Evolutionary conservation across 106 monocot genomes (phyloP), one percentile per base, ranked within the genome.

Genomic region (Triglochin maritima): DNA sequence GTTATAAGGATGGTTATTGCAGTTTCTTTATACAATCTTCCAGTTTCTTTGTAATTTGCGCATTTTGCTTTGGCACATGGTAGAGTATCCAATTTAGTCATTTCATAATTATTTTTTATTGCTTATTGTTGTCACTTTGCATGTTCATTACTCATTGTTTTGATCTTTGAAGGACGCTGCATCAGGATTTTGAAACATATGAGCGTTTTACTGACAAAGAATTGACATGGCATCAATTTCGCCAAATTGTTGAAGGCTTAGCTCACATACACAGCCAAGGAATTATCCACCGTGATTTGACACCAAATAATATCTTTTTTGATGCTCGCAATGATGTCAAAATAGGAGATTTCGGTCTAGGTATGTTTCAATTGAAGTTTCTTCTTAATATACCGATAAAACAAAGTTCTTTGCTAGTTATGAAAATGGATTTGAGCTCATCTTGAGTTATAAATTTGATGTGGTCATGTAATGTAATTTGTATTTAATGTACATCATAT

Each of bases 181-280:
- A 84, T 8, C 83, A 91, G 55, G 96, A 85, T 82, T 84, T 96
- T 77, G 91, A 86, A 45, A 66, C 74, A 64, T 70, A 52, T 62
- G 67, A 14, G 65, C 63, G 71, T n/a, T 72, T 79, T 69, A 78
- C 86, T 67, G 83, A 86, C 69, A 88, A 91, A 78, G 88, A 96
- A 29, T 76, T 81, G 60, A 74, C 80, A 11, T 96, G 96, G 96
- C 83, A 84, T 82, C 72, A 86, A 56, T 96, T 91, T 80, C 90
- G 91, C 16, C 96, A 96, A 86, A 91, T 96, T 79, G 83, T 91
- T n/a, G 96, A 96, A 96, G 96, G 96, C 17, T 70, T 96, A 44
- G 87, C 91, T 50, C 96, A 96, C 78, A 88, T 96, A 71, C 96
- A 96, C 76, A 82, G 91, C 57, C 96, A 86, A 78, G 96, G 91